Percentiles rank a stretch among this genome's conserved stretches.
These are phyloP conservation scores for Phaeosphaeria sp. DNA, from an alignment of 2,329 filamentous ascomycete genomes.

Conservation along the genomic window DNA sequence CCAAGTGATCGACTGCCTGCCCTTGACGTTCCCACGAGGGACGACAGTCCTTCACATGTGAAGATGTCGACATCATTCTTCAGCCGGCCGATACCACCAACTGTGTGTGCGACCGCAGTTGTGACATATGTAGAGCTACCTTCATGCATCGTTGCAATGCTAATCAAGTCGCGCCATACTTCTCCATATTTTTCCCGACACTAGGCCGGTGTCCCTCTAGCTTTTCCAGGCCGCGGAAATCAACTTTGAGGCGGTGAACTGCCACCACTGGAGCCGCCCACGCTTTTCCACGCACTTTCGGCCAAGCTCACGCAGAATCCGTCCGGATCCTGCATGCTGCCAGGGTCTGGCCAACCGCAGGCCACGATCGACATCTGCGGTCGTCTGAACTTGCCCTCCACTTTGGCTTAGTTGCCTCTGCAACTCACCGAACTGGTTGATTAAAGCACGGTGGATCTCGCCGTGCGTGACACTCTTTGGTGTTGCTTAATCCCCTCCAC, in stretches of 20 bases:
- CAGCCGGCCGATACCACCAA: slow-evolving; percentile 10
- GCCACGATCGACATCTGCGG: slow-evolving; percentile 25
- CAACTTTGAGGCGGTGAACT: slow-evolving; percentile 38
- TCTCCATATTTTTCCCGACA: slow-evolving; percentile 34
- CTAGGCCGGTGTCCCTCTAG: slow-evolving; percentile 25
- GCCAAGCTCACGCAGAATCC: slow-evolving; percentile 26
- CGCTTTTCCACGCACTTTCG: slow-evolving; percentile 21
- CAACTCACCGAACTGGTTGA: slow-evolving; percentile 26
- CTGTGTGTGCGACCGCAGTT: slow-evolving; percentile 14
- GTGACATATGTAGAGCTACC: slow-evolving; percentile 30
- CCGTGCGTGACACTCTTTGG: slow-evolving; percentile 29
- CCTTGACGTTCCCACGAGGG: slow-evolving; percentile 9
- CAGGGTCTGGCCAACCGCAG: slow-evolving; percentile 28
- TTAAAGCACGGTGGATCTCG: slow-evolving; percentile 30
- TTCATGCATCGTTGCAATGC: slow-evolving; percentile 22
- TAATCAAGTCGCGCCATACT: slow-evolving; percentile 13
- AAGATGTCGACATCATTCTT: slow-evolving; percentile 22
- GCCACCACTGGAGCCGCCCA: slow-evolving; percentile 25
- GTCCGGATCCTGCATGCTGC: slow-evolving; percentile 23
- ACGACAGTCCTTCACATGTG: slow-evolving; percentile 3
- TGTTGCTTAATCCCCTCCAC: slow-evolving; percentile 21
- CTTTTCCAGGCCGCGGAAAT: slow-evolving; percentile 20
- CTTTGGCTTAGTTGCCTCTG: slow-evolving; percentile 21
- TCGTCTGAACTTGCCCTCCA: slow-evolving; percentile 23
- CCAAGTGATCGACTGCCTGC: slow-evolving; percentile 27